These are phyloP conservation scores for Venturia pyrina DNA, from an alignment of 2,329 filamentous ascomycete species.

Conservation along the genomic window DNA sequence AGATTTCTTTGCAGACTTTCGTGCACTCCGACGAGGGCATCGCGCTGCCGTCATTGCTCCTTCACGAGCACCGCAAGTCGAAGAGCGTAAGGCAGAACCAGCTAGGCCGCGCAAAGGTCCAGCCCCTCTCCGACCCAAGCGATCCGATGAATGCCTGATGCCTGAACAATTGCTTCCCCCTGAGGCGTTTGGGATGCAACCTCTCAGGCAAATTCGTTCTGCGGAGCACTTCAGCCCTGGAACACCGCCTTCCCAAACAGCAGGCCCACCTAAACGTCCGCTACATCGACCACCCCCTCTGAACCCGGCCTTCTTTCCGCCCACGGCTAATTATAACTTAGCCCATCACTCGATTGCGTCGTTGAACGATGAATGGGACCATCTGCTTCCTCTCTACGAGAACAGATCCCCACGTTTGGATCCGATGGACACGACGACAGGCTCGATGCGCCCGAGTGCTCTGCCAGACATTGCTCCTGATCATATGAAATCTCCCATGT, in stretches of 20 bases:
- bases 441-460: not conserved
- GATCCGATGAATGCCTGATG: conserved; percentile 5
- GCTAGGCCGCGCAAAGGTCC: not conserved
- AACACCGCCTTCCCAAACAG: not conserved
- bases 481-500: conserved; percentile 5
- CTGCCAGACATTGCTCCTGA: not conserved
- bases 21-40: conserved; percentile 1
- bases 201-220: conserved; percentile 6
- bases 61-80: not conserved
- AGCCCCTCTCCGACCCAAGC: conserved; percentile 9
- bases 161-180: not conserved
- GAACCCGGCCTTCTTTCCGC: not conserved
- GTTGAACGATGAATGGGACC: conserved; percentile 9
- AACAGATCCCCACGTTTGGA: not conserved
- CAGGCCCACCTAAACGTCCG: not conserved
- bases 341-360: not conserved
- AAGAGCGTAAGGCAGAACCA: not conserved
- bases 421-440: not conserved
- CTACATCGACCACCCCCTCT: not conserved
- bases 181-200: not conserved
- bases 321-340: not conserved
- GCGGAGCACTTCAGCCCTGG: conserved; percentile 3
- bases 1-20: conserved; percentile 10
- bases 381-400: conserved; percentile 7
- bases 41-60: conserved; percentile 7